Conservation (phyloP, 495 filamentous ascomycete genomes). For the Hypoxylon perforatum region DNA sequence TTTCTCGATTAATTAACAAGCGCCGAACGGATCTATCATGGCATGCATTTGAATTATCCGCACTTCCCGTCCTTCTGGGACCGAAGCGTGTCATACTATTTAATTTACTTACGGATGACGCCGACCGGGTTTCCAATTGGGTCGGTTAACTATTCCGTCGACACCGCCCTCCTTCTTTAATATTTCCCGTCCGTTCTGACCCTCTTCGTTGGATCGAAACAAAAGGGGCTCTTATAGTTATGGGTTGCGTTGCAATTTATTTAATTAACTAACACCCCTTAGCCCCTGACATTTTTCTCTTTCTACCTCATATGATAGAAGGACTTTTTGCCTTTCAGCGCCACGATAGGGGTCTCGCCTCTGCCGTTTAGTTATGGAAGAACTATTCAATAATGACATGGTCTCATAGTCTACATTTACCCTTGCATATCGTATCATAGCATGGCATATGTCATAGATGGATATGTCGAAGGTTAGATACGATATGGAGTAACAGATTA, state of each 20-base stretch:
- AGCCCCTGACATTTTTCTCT: slow-evolving; percentile 2
- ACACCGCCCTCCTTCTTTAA: slow-evolving; percentile 44
- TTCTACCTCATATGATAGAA: slow-evolving; percentile 1
- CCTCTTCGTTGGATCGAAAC: background rate
- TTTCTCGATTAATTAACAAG: slow-evolving; percentile 29
- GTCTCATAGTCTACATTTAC: too few relatives aligned
- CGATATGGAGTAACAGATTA: background rate
- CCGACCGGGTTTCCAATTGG: slow-evolving; percentile 36
- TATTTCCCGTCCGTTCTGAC: slow-evolving; percentile 19
- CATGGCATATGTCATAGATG: slow-evolving; percentile 26
- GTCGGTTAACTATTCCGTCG: slow-evolving; percentile 37
- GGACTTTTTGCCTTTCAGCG: background rate
- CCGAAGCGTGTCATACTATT: slow-evolving; percentile 34
- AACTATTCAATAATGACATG: slow-evolving; percentile 8
- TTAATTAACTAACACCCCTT: slow-evolving; percentile 5
- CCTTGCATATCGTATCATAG: background rate
- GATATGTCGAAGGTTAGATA: slow-evolving; percentile 5
- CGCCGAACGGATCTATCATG: slow-evolving; percentile 36
- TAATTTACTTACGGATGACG: slow-evolving; percentile 16
- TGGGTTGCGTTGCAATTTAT: slow-evolving; percentile 7
- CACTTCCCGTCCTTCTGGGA: slow-evolving; percentile 41
- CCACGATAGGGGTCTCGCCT: background rate
- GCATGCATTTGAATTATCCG: slow-evolving; percentile 43
- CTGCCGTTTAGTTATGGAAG: too few relatives aligned
- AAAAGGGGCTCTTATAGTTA: slow-evolving; percentile 5